Conservation (phyloP, 495 filamentous ascomycete genomes). For the Letharia lupina region DNA sequence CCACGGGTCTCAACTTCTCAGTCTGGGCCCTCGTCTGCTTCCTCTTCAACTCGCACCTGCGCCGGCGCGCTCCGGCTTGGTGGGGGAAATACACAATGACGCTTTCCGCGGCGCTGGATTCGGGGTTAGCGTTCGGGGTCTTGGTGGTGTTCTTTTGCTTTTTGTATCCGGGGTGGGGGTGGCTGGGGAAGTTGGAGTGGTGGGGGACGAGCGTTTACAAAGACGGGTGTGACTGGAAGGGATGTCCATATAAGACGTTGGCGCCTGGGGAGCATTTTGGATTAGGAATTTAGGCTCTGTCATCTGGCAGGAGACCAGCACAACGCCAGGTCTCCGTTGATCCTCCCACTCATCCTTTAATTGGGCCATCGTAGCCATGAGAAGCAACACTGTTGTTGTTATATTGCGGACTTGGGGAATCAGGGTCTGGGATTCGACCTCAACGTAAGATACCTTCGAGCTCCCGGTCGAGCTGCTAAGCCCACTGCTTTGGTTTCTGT, state of each 20-base stretch:
- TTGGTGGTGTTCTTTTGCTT: constrained; percentile 78
- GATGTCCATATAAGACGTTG: constrained; percentile 19
- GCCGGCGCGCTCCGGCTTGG: constrained; percentile 58
- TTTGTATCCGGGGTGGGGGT: constrained; percentile 55
- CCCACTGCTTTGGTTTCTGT: too few species aligned
- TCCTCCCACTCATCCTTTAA: too few species aligned
- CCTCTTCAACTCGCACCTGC: constrained; percentile 69
- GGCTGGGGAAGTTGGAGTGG: constrained; percentile 50
- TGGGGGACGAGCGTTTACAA: constrained; percentile 70
- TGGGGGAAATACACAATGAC: constrained; percentile 91
- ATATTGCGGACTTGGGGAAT: too few species aligned
- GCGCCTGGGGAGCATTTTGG: constrained; percentile 17
- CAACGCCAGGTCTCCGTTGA: too few species aligned
- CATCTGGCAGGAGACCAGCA: too few species aligned
- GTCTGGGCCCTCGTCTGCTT: constrained; percentile 78
- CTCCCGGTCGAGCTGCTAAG: too few species aligned
- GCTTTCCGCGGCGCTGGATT: constrained; percentile 71
- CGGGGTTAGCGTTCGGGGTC: constrained; percentile 67
- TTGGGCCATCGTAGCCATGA: too few species aligned
- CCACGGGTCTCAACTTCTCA: constrained; percentile 75
- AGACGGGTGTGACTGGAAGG: constrained; percentile 23
- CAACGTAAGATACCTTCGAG: too few species aligned
- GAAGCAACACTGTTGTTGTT: too few species aligned
- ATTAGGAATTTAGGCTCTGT: not conserved
- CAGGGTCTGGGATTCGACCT: too few species aligned